Evolutionary conservation across 371 early-diverging fungal species (phyloP), one percentile per base, ranked within the genome.

Genomic region (Mucor plumbeus): DNA sequence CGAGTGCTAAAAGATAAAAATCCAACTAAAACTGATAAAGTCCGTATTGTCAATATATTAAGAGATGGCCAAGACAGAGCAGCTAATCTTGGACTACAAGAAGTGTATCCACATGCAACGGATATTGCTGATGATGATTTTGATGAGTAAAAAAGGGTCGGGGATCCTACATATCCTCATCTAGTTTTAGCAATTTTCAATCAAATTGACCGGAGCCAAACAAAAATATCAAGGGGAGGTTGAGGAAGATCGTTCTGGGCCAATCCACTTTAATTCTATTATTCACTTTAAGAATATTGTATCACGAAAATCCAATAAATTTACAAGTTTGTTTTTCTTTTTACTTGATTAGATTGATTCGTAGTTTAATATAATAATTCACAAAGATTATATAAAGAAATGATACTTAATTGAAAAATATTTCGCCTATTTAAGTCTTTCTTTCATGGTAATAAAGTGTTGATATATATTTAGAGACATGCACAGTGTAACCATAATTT

Each of bases 11-110:
- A 68, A 17, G 56, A 60, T 11, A 40, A 64, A 43, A 53, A 54
- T 1, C 26, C 62, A 11, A 66, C 66, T 36, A 57, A 67, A 60
- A 79, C 80, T n/a, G 80, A 79, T 61, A 68, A 64, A 39, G 73
- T 79, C 4, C 53, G 80, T 13, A 70, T 75, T 33, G 36, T 79
- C 5, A 79, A 77, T 44, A 58, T 77, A 1, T 48, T 79, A 36
- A 40, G 73, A 19, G 80, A 79, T 64, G 80, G 80, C 4, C 70
- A 77, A 33, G 73, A 74, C 21, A 66, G 58, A 31, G 80, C 80
- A 3, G 53, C 48, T 0, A 33, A 50, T 15, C 31, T 64, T 2
- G 63, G 64, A 7, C 33, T 71, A 15, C 14, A 40, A 14, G 39
- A 60, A 17, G 68, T 61, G 5, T 71, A 71, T 36, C n/a, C 59